A percentile compares a stretch with the other conserved stretches of the same genome.
Evolutionary conservation across 345 rosid genomes (phyloP).

Genomic region (Moricandia arvensis): DNA sequence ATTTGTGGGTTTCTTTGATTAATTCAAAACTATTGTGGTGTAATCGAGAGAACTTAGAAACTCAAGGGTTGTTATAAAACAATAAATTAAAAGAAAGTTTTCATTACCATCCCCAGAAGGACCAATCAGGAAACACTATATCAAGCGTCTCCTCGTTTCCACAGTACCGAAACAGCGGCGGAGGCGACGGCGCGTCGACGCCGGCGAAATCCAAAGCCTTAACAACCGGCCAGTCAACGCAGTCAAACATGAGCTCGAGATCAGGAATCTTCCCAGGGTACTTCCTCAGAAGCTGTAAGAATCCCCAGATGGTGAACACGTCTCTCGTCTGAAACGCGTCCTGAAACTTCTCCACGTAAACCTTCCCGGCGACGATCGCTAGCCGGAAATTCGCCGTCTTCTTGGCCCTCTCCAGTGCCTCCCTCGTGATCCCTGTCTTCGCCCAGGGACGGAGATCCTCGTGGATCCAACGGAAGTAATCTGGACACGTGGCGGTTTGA

Average conservation of each 20-base stretch:
- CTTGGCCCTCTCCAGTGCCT: constrained; percentile 53
- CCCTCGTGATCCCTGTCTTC: constrained; percentile 59
- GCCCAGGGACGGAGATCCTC: constrained; percentile 71
- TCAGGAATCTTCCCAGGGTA: constrained; percentile 83
- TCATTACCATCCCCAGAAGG: constrained; percentile 90
- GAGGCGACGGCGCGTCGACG: constrained; percentile 50
- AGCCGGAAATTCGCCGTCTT: constrained; percentile 60
- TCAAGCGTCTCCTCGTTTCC: constrained; percentile 50
- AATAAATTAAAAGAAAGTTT: neutral
- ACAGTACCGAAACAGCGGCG: constrained; percentile 76
- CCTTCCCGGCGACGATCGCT: constrained; percentile 52
- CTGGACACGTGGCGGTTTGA: constrained; percentile 44
- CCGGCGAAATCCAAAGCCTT: constrained; percentile 24
- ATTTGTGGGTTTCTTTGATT: neutral
- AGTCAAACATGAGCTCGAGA: constrained; percentile 80
- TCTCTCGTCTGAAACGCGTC: constrained; percentile 74
- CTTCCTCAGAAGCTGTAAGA: constrained; percentile 68
- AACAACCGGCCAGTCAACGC: constrained; percentile 74
- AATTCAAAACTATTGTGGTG: neutral
- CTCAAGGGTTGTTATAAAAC: neutral
- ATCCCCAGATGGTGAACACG: constrained; percentile 79
- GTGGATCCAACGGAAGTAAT: constrained; percentile 71
- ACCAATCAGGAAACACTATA: constrained; percentile 87
- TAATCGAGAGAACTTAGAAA: neutral
- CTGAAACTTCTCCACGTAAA: constrained; percentile 51